Conservation (phyloP, 345 rosid species). For the Eucalyptus curtisii region DNA sequence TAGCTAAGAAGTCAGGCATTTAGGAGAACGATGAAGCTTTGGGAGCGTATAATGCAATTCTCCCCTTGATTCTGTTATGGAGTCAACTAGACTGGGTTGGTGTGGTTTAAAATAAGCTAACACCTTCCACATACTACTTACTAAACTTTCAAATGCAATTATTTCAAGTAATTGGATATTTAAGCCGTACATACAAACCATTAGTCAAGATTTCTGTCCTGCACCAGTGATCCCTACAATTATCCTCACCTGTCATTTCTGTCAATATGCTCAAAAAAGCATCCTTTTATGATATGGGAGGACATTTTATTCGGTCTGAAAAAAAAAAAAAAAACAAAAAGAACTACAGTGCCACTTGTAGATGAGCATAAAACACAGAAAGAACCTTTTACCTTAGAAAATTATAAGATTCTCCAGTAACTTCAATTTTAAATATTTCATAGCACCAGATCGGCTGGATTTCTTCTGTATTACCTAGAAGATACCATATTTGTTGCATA, state of each 20-base stretch:
- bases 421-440: not conserved
- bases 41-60: not conserved
- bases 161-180: not conserved
- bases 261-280: not conserved
- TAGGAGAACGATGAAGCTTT: not conserved
- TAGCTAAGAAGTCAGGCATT: not conserved
- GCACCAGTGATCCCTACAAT: not conserved
- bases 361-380: not conserved
- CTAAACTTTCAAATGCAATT: not conserved
- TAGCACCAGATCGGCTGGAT: not conserved
- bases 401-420: not conserved
- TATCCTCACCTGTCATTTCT: not conserved
- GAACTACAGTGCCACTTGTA: not conserved
- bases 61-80: not conserved
- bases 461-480: not conserved
- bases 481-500: not conserved
- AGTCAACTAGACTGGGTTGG: not conserved
- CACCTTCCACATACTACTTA: not conserved
- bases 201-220: not conserved
- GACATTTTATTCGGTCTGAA: not conserved
- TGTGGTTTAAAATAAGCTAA: not conserved
- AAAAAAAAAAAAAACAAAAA: not conserved
- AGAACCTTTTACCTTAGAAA: not conserved
- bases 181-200: not conserved
- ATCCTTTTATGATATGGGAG: not conserved